These are phyloP conservation scores for Penicillium pulvis DNA, from an alignment of 495 filamentous ascomycete species.

Conservation along the genomic window DNA sequence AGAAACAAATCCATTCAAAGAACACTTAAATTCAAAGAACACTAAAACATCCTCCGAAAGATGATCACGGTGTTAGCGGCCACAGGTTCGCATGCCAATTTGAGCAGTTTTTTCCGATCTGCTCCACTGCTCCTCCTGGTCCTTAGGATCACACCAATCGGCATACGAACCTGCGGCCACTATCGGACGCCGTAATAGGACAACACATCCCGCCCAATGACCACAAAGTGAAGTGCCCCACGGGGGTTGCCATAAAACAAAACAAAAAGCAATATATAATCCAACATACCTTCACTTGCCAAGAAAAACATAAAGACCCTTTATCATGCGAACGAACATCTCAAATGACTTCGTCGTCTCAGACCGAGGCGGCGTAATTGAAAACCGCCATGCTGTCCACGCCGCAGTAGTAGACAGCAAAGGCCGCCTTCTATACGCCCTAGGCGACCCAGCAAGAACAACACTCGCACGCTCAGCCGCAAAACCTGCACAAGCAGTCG, in stretches of 20 bases:
- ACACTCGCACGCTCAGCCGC: constrained; percentile 45
- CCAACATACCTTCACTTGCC: neutral
- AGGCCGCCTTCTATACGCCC: constrained; percentile 33
- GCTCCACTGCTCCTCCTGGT: no score
- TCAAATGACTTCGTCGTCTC: constrained; percentile 29
- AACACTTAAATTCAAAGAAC: no score
- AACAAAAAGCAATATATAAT: neutral
- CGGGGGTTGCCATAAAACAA: neutral
- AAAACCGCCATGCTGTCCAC: constrained; percentile 42
- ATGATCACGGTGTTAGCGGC: no score
- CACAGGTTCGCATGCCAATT: no score
- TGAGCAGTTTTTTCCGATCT: no score
- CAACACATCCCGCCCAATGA: neutral
- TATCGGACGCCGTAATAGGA: no score
- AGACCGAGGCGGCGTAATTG: constrained; percentile 32
- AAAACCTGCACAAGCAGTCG: constrained; percentile 44
- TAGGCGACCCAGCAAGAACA: constrained; percentile 39
- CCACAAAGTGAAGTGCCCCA: neutral
- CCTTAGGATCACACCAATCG: no score
- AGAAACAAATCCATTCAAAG: no score
- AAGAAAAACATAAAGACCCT: neutral
- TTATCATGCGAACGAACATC: constrained; percentile 17
- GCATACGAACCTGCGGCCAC: no score
- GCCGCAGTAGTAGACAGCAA: constrained; percentile 36
- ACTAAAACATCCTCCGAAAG: no score